Conservation (phyloP, 108 stramenopile species). For the Skeletonema costatum region DNA sequence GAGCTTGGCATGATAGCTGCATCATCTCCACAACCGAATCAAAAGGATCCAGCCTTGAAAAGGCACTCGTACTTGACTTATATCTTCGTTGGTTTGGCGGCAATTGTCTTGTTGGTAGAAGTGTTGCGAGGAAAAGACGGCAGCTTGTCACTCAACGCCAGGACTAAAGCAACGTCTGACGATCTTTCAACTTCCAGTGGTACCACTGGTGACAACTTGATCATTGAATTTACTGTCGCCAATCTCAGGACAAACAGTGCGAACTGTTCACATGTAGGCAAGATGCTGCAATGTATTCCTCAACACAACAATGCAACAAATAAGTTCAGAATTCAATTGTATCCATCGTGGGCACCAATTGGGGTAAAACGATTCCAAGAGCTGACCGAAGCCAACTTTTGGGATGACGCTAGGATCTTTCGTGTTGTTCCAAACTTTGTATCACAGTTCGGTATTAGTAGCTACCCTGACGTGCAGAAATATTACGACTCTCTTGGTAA, state of each 20-base stretch:
- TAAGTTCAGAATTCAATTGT: not conserved
- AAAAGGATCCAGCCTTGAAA: not conserved
- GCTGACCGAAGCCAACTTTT: not conserved
- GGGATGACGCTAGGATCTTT: slow-evolving; percentile 3
- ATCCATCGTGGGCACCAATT: not conserved
- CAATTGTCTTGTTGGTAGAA: not conserved
- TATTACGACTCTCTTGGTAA: not conserved
- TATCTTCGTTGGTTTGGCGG: not conserved
- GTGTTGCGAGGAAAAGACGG: not conserved
- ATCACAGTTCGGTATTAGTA: not conserved
- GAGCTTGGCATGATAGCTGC: not conserved
- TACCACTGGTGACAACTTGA: not conserved
- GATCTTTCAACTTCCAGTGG: not conserved
- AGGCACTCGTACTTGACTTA: not conserved
- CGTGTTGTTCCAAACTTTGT: not conserved
- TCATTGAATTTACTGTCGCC: not conserved
- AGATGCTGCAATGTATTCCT: not conserved
- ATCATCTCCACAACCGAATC: not conserved
- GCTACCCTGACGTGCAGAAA: not conserved
- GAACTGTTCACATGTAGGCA: not conserved
- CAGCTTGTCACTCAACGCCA: not conserved
- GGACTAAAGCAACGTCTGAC: not conserved
- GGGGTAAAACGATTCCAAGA: slow-evolving; percentile 5
- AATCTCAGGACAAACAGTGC: not conserved
- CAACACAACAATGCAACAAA: slow-evolving; percentile 1